Evolutionary conservation across 257 asterid species (phyloP), one percentile per base, ranked within the genome.

Genomic region (Solanum tarapatanum): DNA sequence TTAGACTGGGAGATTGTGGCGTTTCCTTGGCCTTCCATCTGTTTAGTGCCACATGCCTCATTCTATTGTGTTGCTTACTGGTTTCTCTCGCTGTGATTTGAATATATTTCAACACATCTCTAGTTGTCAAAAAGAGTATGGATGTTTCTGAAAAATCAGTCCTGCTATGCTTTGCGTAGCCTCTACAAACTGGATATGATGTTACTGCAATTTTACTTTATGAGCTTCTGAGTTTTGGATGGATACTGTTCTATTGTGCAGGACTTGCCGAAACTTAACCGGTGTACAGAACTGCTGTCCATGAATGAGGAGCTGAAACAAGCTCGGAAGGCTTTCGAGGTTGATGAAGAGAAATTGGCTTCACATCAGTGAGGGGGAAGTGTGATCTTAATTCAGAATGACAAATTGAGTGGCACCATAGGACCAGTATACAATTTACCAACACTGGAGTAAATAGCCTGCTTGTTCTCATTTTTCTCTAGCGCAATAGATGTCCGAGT

Each of bases 241-340:
- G 60, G 35, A 12, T 41, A 32, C 76, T 33, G 58, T 45, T 84
- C 84, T 14, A 70, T 75, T 48, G 62, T 91, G 91, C 88, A 96
- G 98, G 99, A 96, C 60, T 39, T 76, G 83, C 84, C 84, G 6
- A 80, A 80, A 80, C 95, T 92, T 62, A 93, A 94, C 88, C 95
- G 98, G 8, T 94, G 98, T 91, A 90, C 93, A 5, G 99, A 97
- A 90, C 88, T 95, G 92, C 75, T 97, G 91, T 91, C 95, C 2
- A 97, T 95, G 98, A 93, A 97, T 79, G 98, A 95, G 90, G 98
- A 97, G 88, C 91, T 95, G 89, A 94, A 97, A 91, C 98, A 95
- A 90, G 98, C 98, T 17, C 94, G 98, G 89, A 94, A 94, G 86
- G 95, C 95, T 55, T 95, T 94, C 9, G 96, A 93, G 80, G 93